Conservation (phyloP, 2,329 filamentous ascomycete species). For the Aspergillaceae sp. region DNA sequence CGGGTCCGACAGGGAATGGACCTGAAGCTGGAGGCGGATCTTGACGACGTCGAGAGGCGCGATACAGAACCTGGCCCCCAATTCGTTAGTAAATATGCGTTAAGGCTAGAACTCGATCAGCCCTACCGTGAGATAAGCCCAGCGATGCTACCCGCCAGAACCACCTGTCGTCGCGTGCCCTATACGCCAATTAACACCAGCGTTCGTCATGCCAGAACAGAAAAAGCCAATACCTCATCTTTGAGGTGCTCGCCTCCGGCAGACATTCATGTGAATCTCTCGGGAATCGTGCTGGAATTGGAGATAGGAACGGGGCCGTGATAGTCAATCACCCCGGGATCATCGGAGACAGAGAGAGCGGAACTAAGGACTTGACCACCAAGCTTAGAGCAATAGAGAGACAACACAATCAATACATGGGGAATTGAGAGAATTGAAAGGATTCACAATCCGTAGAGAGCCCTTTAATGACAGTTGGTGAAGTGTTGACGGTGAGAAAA, state of each 20-base stretch:
- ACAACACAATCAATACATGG: background rate
- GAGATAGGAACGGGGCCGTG: background rate
- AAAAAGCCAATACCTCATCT: constrained; percentile 50
- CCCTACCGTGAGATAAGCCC: constrained; percentile 77
- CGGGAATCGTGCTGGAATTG: background rate
- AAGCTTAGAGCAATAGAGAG: background rate
- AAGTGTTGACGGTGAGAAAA: too few relatives aligned
- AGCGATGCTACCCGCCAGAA: constrained; percentile 60
- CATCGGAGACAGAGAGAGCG: background rate
- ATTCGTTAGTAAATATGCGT: background rate
- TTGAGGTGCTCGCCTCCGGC: constrained; percentile 55
- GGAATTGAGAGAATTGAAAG: background rate
- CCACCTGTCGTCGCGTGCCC: constrained; percentile 59
- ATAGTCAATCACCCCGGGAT: background rate
- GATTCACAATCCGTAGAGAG: background rate
- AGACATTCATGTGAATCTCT: constrained; percentile 52
- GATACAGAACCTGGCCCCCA: constrained; percentile 64
- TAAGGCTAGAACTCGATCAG: background rate
- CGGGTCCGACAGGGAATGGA: constrained; percentile 72
- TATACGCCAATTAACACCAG: constrained; percentile 17
- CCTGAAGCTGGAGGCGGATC: constrained; percentile 91
- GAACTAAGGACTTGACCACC: background rate
- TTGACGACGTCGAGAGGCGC: constrained; percentile 96
- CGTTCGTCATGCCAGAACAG: background rate
- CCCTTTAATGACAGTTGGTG: too few relatives aligned